Evolutionary conservation across 1,139 yeast species (phyloP).

Genomic region (Pichia inconspicua): DNA sequence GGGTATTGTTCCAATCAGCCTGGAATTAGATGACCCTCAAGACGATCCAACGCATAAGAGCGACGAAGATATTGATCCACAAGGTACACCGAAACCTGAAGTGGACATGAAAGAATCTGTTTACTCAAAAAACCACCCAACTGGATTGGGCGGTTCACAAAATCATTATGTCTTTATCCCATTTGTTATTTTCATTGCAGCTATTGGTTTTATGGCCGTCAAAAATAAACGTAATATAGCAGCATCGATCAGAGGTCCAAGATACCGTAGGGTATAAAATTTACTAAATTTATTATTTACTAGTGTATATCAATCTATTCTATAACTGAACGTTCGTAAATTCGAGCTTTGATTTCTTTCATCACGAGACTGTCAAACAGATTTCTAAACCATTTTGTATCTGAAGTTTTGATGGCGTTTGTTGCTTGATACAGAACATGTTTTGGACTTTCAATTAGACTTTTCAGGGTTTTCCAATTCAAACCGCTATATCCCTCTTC

Average conservation of each 20-base stretch:
- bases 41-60: background rate
- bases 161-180: constrained; percentile 16
- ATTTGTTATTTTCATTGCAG: constrained; percentile 12
- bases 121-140: constrained; percentile 8
- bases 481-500: constrained; percentile 25
- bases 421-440: background rate
- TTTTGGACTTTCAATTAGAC: constrained; percentile 2
- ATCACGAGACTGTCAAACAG: background rate
- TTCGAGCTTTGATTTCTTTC: constrained; percentile 5
- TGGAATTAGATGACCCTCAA: background rate
- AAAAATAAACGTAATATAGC: constrained; percentile 18
- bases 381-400: constrained; percentile 6
- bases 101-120: background rate
- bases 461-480: background rate
- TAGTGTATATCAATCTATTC: background rate
- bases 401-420: background rate
- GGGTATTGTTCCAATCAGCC: background rate
- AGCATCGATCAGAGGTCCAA: constrained; percentile 22
- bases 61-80: background rate
- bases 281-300: background rate
- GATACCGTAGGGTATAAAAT: constrained; percentile 18
- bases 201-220: constrained; percentile 12
- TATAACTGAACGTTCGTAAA: constrained; percentile 4
- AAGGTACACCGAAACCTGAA: background rate
- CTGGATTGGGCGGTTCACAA: constrained; percentile 8